Evolutionary conservation across 441 rosid genomes (phyloP), one percentile per base, ranked within the genome.

Genomic region (Kokia cookei): DNA sequence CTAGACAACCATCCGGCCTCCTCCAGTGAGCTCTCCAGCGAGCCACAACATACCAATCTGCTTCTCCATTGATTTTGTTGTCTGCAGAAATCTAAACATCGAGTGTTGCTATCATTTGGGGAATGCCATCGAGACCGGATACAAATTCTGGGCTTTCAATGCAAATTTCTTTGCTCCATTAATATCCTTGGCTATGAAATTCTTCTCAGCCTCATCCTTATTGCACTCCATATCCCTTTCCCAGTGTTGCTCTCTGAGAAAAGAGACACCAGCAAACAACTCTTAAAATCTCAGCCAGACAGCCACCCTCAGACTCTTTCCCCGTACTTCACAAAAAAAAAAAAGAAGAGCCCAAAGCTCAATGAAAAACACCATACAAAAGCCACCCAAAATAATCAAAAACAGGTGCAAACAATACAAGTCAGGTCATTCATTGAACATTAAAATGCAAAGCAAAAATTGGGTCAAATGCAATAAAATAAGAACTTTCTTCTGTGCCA

Each of bases 171-270:
- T 90, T 7, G 94, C 91, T 11, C 91, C 90, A 0, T 22, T 63
- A 42, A 84, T 62, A 69, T 90, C 94, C 84, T 81, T 86, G 11
- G 70, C 79, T 15, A 51, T 64, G 75, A 90, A 88, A 82, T 86
- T 90, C 76, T 71, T 86, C 83, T 90, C 90, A 0, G 90, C 94
- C 76, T 90, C 94, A 68, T 90, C 92, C 74, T 82, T 86, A 78
- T 90, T 88, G 82, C 91, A 88, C 67, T 88, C 94, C 92, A 88
- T 90, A 58, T 69, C 71, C 61, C 67, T 43, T 42, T 7, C 73
- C 71, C 62, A 51, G 53, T 47, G 37, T 69, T 7, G 15, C 54
- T 54, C n/a, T 53, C 43, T 10, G 43, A 26, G 62, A 74, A 68
- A 8, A 32, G 54, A 53, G 70, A 67, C 73, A 64, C 69, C 19